Percentiles rank a stretch among this genome's conserved stretches.
Conservation (phyloP, 306 rosid genomes). For the Dalbergia oliveri region DNA sequence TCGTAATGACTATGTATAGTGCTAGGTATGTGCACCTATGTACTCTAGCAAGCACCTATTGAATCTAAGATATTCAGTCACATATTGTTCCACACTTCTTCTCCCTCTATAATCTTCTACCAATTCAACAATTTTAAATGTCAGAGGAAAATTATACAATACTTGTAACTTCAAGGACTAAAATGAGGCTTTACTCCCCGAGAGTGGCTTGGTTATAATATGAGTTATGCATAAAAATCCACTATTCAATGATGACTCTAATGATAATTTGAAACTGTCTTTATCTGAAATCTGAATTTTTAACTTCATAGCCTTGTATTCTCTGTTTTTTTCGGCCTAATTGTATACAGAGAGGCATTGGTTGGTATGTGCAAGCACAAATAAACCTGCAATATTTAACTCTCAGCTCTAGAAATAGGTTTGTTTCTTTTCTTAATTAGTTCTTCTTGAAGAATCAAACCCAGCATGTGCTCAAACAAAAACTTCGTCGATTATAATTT, state of each 20-base stretch:
- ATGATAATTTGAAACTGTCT: neutral
- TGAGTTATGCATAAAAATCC: neutral
- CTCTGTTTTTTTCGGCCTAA: neutral
- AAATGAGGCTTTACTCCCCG: too few relatives aligned
- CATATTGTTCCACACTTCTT: too few relatives aligned
- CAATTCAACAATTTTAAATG: too few relatives aligned
- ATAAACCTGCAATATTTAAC: neutral
- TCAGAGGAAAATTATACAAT: too few relatives aligned
- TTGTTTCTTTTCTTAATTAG: too few relatives aligned
- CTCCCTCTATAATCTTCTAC: too few relatives aligned
- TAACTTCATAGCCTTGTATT: neutral
- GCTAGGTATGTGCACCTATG: too few relatives aligned
- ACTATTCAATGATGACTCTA: neutral
- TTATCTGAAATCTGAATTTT: neutral
- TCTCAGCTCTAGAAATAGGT: too few relatives aligned
- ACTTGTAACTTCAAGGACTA: too few relatives aligned
- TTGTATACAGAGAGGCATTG: neutral
- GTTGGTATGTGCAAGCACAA: neutral
- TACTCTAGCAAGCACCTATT: too few relatives aligned
- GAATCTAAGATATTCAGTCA: too few relatives aligned
- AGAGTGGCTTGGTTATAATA: neutral
- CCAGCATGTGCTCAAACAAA: neutral
- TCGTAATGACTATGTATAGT: too few relatives aligned
- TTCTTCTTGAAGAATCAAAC: neutral
- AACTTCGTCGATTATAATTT: neutral